A percentile compares a stretch with the other conserved stretches of the same genome.
phyloP scores from a whole-genome alignment of 1,284 basidiomycete species.

The Fomitopsis betulina region DNA sequence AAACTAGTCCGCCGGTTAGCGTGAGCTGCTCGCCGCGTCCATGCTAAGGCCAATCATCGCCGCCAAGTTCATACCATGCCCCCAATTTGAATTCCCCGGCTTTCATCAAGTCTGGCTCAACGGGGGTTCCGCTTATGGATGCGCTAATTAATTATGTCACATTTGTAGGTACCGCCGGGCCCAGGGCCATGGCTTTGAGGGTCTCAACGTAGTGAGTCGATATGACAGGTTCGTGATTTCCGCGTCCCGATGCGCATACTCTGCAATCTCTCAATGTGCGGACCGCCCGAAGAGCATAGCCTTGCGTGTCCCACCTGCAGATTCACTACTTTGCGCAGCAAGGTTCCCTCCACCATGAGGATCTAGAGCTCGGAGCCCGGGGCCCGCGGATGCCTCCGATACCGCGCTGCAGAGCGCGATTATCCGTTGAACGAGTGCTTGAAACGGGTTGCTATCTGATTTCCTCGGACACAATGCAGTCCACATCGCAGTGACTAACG shows the following conservation, averaged over 20 bases:
- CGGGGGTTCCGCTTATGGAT: neutral
- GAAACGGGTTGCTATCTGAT: neutral
- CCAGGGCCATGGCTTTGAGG: no score
- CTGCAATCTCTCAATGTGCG: neutral
- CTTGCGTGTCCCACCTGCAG: neutral
- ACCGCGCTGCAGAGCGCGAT: neutral
- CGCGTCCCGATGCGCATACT: neutral
- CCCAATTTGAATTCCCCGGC: neutral
- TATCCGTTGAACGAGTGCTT: neutral
- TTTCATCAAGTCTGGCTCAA: neutral
- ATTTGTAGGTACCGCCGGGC: no score
- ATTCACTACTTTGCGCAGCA: neutral
- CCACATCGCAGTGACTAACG: neutral
- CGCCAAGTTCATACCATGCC: neutral
- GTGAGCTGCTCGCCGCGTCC: neutral
- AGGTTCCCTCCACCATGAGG: neutral
- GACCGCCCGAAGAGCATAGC: neutral
- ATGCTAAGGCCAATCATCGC: neutral
- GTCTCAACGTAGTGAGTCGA: neutral
- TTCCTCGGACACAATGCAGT: constrained; percentile 2
- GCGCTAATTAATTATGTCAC: no score
- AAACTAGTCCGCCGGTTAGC: neutral
- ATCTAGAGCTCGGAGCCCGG: neutral
- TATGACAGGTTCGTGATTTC: neutral
- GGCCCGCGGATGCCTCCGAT: neutral